Base-by-base conservation (phyloP, 257 asterid genomes). In the Lycium barbarum region DNA sequence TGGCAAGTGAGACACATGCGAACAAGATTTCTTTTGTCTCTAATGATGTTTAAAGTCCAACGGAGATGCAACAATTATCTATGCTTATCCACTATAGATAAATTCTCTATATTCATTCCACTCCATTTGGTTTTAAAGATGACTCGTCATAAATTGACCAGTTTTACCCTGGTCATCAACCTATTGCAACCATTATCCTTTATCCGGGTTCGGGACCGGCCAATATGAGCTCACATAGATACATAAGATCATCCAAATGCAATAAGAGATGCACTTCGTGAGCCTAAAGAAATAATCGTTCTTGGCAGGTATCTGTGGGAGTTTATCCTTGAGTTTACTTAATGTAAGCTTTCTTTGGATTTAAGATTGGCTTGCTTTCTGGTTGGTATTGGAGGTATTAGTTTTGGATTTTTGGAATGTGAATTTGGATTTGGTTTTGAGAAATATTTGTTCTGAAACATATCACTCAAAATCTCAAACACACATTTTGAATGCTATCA, bases 101-200 rank as follows among this genome's bases (percentile, higher is more conserved):
- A 72, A 18, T 43, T 38, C 53, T 70, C 53, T 15, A 70, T 65
- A 4, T 63, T 62, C 70, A 22, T 62, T 62, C 71, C 40, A 63
- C 71, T 63, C 71, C 40, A 35, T 5, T 35, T 33, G 20, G 73
- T 33, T 35, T 11, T 12, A 66, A 11, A 12, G 74, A 33, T 47
- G n/a, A 36, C 5, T 67, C 20, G 13, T 67, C 13, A 65, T 70
- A 40, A 38, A 17, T 67, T 38, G 79, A 70, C 36, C 43, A 72
- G 36, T 72, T 43, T 72, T 71, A n/a, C 79, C 15, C 79, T 72
- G 57, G 57, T 72, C 80, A 72, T 72, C 18, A 43, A 72, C 80
- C 80, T 72, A 71, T 43, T 72, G 80, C 55, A 18, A 10, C 5
- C 57, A 36, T 72, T 5, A 18, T 43, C 36, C 80, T 72, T 45